These are phyloP conservation scores for Leucaena leucocephala DNA, from an alignment of 306 rosid species.

Conservation along the genomic window DNA sequence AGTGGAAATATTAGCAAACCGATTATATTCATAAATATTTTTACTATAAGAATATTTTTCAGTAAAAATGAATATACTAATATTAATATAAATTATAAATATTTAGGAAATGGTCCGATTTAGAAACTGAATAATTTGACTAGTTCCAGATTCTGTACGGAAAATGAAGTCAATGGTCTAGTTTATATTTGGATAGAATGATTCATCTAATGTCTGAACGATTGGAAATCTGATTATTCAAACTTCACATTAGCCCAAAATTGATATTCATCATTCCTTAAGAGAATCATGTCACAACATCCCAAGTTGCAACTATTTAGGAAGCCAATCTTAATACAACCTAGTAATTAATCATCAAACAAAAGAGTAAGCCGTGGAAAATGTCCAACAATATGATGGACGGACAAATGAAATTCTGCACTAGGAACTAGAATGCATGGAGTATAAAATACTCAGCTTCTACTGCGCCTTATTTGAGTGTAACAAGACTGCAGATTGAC, in stretches of 20 bases:
- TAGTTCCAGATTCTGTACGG: too few species aligned
- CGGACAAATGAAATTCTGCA: constrained; percentile 32
- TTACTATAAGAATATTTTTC: not conserved
- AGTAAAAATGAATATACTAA: not conserved
- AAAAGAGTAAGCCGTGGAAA: constrained; percentile 17
- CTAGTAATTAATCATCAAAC: not conserved
- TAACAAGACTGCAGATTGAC: not conserved
- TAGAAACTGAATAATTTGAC: too few species aligned
- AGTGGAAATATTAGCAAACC: not conserved
- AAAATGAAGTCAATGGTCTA: too few species aligned
- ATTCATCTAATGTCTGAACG: too few species aligned
- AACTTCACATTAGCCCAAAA: not conserved
- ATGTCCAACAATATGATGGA: constrained; percentile 26
- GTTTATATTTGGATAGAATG: too few species aligned
- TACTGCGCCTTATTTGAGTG: constrained; percentile 17
- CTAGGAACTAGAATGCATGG: not conserved
- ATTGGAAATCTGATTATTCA: not conserved
- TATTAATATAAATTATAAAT: too few species aligned
- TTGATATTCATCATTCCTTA: not conserved
- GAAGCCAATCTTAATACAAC: constrained; percentile 22
- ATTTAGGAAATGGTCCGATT: too few species aligned
- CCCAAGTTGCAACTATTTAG: not conserved
- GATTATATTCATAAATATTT: not conserved
- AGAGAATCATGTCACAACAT: not conserved
- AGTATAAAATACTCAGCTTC: constrained; percentile 28